These are phyloP conservation scores for Myochromella boudieri DNA, from an alignment of 768 basidiomycete genomes.

Conservation along the genomic window DNA sequence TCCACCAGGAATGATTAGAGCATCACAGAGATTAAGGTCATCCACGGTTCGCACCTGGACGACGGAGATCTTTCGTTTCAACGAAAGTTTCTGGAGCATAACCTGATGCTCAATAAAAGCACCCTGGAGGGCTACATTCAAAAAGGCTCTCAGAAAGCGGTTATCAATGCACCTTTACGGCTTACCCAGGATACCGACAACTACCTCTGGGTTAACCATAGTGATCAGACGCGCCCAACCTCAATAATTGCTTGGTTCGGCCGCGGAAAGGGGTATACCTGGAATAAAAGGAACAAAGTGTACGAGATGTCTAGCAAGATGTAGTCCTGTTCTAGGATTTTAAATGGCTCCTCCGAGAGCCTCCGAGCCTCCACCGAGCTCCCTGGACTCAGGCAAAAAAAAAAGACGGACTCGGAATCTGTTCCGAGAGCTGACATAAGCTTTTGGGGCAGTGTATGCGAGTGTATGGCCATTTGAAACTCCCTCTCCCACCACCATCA, in stretches of 20 bases:
- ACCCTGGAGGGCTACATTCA: conserved; percentile 79
- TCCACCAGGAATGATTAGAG: conserved; percentile 92
- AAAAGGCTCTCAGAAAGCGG: conserved; percentile 2
- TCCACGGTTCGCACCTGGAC: conserved; percentile 68
- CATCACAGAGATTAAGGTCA: conserved; percentile 78
- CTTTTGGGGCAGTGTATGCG: conserved; percentile 15
- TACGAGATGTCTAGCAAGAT: not conserved
- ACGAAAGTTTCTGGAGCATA: conserved; percentile 58
- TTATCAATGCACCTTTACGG: not conserved
- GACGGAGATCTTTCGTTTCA: conserved; percentile 43
- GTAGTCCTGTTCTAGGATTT: not conserved
- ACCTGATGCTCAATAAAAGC: conserved; percentile 87
- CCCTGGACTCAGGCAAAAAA: not conserved
- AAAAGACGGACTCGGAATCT: conserved; percentile 4
- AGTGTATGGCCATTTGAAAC: conserved; percentile 20
- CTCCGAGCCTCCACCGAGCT: no score
- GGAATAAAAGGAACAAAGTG: no score
- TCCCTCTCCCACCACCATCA: conserved; percentile 39
- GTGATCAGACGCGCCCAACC: no score
- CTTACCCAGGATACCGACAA: conserved; percentile 56
- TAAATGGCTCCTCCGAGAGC: no score
- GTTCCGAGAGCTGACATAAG: conserved; percentile 19
- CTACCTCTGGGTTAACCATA: conserved; percentile 17
- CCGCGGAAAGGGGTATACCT: no score
- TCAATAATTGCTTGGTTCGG: no score